Evolutionary conservation across 345 rosid genomes (phyloP), one percentile per base, ranked within the genome.

Genomic region (Syzygium aqueum): DNA sequence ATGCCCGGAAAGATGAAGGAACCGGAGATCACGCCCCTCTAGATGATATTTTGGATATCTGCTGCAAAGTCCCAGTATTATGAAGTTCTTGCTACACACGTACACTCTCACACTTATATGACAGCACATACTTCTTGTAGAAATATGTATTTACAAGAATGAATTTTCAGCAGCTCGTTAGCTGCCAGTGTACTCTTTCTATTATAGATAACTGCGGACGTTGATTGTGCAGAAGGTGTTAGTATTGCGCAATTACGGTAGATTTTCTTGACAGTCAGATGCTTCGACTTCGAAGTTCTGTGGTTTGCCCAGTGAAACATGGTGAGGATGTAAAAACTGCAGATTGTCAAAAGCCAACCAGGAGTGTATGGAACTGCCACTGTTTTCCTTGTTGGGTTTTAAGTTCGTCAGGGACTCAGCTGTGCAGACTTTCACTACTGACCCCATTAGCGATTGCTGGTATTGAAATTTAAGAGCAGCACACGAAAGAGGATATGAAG

Each of bases 11-110:
- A 92, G 96, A 96, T 30, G 95, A 97, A 91, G 97, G 97, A 4
- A 94, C 97, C 0, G 99, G 97, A 22, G 98, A 95, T 89, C 98
- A 96, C 89, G 95, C 98, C 86, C 91, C 99, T 84, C 88, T 96
- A 27, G 91, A 95, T 87, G 97, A 96, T 85, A 89, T 95, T 37
- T 85, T 94, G 33, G 85, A 93, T 77, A 77, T 92, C 77, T 95
- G 98, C 89, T 93, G 96, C 93, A 92, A 91, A 90, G 92, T 90
- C 87, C 91, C 94, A 11, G 92, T 88, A 57, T 91, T 94, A 56
- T 95, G 90, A 96, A 51, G 16, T 53, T 84, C 25, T 84, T 84
- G 49, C 49, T 17, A 65, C 49, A 73, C 82, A 37, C 3, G 3
- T 8, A 65, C 3, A 65, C 6, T 65, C 5, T 16, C 77, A 63